phyloP scores from a whole-genome alignment of 139 green algal species.

The Asterochloris erici region DNA sequence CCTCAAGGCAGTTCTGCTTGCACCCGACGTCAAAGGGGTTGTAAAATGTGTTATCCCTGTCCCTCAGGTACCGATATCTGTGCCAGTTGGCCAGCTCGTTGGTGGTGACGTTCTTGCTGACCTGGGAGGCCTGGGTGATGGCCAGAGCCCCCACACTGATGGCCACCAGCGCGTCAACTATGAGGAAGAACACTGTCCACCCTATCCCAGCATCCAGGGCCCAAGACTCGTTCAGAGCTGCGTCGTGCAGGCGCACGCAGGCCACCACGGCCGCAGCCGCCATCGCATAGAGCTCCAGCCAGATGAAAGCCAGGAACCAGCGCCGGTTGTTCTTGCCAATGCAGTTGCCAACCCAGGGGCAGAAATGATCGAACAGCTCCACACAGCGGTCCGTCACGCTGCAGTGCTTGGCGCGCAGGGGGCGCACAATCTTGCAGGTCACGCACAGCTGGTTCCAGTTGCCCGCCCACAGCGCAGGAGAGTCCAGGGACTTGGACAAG shows the following conservation, averaged over 20 bases:
- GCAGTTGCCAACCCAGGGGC: conserved; percentile 85
- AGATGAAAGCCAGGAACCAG: conserved; percentile 85
- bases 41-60: conserved; percentile 59
- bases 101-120: conserved; percentile 91
- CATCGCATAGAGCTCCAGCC: conserved; percentile 78
- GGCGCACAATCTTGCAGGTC: conserved; percentile 87
- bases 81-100: conserved; percentile 97
- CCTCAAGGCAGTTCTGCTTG: conserved; percentile 54
- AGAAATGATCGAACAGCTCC: conserved; percentile 96
- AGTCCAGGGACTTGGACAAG: conserved; percentile 59
- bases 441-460: conserved; percentile 90
- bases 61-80: conserved; percentile 82
- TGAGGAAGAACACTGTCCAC: conserved; percentile 68
- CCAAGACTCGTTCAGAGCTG: conserved; percentile 1
- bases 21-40: conserved; percentile 88
- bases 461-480: conserved; percentile 77
- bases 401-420: conserved; percentile 92
- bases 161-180: conserved; percentile 75
- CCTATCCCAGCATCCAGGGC: not conserved
- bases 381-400: conserved; percentile 82
- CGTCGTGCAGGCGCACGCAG: conserved; percentile 36
- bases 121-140: conserved; percentile 54
- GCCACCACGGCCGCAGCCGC: conserved; percentile 41
- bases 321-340: conserved; percentile 77
- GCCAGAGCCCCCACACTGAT: conserved; percentile 79